Base-by-base conservation (phyloP, 495 filamentous ascomycete genomes). In the Filosporella fistucella region DNA sequence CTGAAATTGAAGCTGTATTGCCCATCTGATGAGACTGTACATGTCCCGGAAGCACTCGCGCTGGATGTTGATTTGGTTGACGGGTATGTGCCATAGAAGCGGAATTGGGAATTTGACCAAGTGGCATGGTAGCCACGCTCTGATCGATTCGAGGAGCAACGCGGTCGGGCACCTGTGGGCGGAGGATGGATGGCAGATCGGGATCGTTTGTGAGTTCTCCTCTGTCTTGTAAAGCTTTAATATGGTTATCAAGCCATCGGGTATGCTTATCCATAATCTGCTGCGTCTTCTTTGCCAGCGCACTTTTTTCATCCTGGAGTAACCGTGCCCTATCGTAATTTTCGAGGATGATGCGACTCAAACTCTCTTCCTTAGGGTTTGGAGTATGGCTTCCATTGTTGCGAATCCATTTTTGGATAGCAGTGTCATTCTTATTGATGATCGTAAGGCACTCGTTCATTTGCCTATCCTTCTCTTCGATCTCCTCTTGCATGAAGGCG, bases 401-500 rank as follows among this genome's bases (percentile, higher is more conserved):
- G 61, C 87, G 90, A 66, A 96, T 86, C 69, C 82, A 91, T 65
- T 90, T 95, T 63, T 98, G 93, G 42, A 98, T 76, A 55, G 82
- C 85, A 48, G 60, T 74, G 58, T 98, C 93, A 44, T 83, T 80
- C 17, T 83, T 80, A 51, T 83, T 83, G 69, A 94, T 89, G 17
- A 76, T 75, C 33, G 72, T 72, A 32, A 85, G 71, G 58, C 82
- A 86, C 28, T 91, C 86, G 55, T 85, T 75, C 58, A 91, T 84
- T 30, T 77, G 66, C 44, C 80, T 78, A 60, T 98, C 91, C 67
- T 96, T 96, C 49, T 89, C 87, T 58, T 84, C 78, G 24, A 97
- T 89, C 67, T 98, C 93, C 59, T 96, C 93, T 64, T 95, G 86
- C 54, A 96, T 71, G 70, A 95, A 91, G 26, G 82, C 81, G 45